Percentiles rank a stretch among this genome's conserved stretches.
phyloP scores from a whole-genome alignment of 495 filamentous ascomycete genomes.

The Neurospora intermedia region DNA sequence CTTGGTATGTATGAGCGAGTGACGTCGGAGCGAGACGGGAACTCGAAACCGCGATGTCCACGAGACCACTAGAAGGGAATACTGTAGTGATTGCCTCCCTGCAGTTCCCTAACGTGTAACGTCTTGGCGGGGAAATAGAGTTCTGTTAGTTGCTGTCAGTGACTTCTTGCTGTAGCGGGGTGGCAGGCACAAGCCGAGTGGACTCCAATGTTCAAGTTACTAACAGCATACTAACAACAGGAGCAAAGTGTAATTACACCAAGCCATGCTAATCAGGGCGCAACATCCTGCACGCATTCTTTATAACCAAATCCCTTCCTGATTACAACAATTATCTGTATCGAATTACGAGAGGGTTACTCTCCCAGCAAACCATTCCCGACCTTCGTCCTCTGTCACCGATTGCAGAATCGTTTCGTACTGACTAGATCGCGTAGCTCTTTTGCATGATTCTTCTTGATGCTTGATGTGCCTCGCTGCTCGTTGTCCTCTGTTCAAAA shows the following conservation, averaged over 20 bases:
- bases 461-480: not conserved
- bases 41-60: not conserved
- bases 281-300: not conserved
- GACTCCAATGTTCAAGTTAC: not conserved
- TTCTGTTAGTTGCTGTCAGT: not conserved
- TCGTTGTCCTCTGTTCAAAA: not conserved
- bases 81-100: not conserved
- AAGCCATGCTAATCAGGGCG: not conserved
- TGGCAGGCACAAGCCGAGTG: not conserved
- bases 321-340: not conserved
- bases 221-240: not conserved
- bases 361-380: not conserved
- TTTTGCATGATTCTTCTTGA: not conserved
- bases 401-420: not conserved
- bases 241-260: not conserved
- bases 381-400: not conserved
- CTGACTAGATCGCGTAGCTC: not conserved
- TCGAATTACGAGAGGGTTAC: not conserved
- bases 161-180: not conserved
- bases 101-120: not conserved
- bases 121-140: not conserved
- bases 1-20: not conserved
- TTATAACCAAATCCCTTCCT: not conserved
- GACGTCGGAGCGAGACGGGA: not conserved
- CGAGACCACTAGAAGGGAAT: not conserved